Base-by-base conservation (phyloP, 2,329 filamentous ascomycete genomes). In the Alternaria alternata region DNA sequence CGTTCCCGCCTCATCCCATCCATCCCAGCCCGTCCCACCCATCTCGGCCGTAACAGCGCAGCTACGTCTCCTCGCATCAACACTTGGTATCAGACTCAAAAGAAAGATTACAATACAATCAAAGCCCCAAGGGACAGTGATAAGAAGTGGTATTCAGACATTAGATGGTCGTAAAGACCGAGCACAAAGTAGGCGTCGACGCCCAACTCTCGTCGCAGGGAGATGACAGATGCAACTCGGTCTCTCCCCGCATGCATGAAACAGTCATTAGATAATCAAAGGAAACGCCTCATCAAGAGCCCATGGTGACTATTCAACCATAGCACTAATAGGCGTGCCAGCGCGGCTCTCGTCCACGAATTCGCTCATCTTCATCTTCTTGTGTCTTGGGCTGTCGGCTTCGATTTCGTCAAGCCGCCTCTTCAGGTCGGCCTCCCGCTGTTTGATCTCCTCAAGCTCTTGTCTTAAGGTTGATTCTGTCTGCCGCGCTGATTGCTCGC, bases 361-460 rank as follows among this genome's bases (percentile, higher is more conserved):
- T 62, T 87, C 85, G 64, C 84, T 84, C 55, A 88, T 78, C 57
- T 84, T 82, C 76, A 86, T 85, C 73, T 83, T 84, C 78, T 87
- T 88, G 61, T 84, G 80, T 28, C 80, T 76, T 44, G 83, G 84
- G 64, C 84, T 84, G 39, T 79, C 77, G 18, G 64, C 70, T 51
- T 80, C 78, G 18, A 77, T 60, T 55, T 96, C 92, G 58, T 92
- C 90, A n/a, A 96, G 82, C 51, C 91, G 88, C 51, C 91, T 86
- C 80, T 96, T 96, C 38, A 96, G 84, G 58, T 89, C 91, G 59
- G 93, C 91, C 78, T 96, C 93, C 36, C 92, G 86, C 52, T 88
- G 86, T 70, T 93, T 89, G 47, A 89, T 88, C 52, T 94, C 91
- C 32, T 96, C 91, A 6, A 90, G 80, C 68, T 90, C 85, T 4